Percentiles rank a stretch among this genome's conserved stretches.
These are phyloP conservation scores for Colletotrichum navitas DNA, from an alignment of 2,329 filamentous ascomycete genomes.

Conservation along the genomic window DNA sequence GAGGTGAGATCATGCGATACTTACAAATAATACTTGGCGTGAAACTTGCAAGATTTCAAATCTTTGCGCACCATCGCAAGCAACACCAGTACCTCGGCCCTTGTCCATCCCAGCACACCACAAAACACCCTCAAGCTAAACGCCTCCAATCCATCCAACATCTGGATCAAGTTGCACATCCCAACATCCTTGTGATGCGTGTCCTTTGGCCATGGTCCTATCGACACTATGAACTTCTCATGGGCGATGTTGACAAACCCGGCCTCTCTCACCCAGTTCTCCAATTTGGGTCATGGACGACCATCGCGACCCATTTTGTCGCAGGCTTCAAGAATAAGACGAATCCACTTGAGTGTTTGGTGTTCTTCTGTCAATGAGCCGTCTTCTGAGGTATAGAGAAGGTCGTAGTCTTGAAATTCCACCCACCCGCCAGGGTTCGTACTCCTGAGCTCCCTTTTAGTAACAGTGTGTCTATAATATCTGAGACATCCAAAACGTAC, in stretches of 20 bases:
- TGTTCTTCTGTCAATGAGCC: conserved; percentile 45
- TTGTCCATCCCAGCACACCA: conserved; percentile 47
- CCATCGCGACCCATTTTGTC: conserved; percentile 41
- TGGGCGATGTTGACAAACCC: conserved; percentile 55
- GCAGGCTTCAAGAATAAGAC: conserved; percentile 41
- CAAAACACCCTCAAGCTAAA: conserved; percentile 48
- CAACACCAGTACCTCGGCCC: conserved; percentile 47
- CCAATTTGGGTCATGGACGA: conserved; percentile 45
- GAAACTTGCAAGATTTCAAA: conserved; percentile 47
- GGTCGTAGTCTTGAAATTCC: conserved; percentile 49
- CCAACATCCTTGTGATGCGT: conserved; percentile 45
- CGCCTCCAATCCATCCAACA: conserved; percentile 45
- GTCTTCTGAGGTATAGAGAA: conserved; percentile 48
- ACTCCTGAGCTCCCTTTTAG: conserved; percentile 44
- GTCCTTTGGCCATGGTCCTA: conserved; percentile 51
- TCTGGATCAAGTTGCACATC: conserved; percentile 33
- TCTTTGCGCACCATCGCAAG: conserved; percentile 49
- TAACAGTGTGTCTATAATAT: fast-evolving
- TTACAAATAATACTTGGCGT: conserved; percentile 47
- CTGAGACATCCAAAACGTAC: neutral
- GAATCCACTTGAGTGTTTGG: conserved; percentile 44
- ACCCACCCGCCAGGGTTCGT: conserved; percentile 53
- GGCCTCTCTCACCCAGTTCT: conserved; percentile 48
- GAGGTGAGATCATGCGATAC: neutral
- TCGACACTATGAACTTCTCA: conserved; percentile 50